Percentiles rank a stretch among this genome's conserved stretches.
Evolutionary conservation across 1,284 basidiomycete genomes (phyloP).

Genomic region (Moesziomyces parantarcticus): DNA sequence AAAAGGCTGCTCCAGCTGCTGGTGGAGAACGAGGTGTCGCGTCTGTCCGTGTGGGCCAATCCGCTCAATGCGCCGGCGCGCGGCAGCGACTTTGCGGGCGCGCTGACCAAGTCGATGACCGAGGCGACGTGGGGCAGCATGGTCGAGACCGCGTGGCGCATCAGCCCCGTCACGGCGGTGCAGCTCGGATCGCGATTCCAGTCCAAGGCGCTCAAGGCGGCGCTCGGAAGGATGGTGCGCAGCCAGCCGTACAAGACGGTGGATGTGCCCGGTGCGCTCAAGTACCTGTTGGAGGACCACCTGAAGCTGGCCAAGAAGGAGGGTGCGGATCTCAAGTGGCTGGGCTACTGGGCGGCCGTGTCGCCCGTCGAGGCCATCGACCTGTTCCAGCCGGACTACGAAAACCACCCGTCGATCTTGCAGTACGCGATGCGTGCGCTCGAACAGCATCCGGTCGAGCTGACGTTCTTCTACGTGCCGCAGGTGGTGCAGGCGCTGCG

Average conservation of each 20-base stretch:
- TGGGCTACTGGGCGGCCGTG: constrained; percentile 87
- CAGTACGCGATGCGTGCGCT: constrained; percentile 97
- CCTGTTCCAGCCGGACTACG: constrained; percentile 61
- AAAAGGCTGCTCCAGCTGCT: constrained; percentile 75
- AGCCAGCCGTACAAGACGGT: constrained; percentile 79
- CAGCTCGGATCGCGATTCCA: constrained; percentile 89
- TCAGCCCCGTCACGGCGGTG: constrained; percentile 84
- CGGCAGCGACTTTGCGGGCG: constrained; percentile 69
- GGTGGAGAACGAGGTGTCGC: constrained; percentile 88
- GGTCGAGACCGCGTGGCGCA: constrained; percentile 82
- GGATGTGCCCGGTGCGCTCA: constrained; percentile 81
- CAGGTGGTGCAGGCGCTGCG: constrained; percentile 96
- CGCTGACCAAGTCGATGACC: constrained; percentile 68
- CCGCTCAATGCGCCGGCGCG: constrained; percentile 78
- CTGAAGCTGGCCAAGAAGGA: constrained; percentile 74
- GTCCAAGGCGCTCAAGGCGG: constrained; percentile 73
- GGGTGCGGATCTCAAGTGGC: constrained; percentile 72
- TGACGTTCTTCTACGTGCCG: constrained; percentile 99
- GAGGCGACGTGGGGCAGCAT: constrained; percentile 78
- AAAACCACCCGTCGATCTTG: constrained; percentile 84
- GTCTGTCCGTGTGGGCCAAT: constrained; percentile 90
- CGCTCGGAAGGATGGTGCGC: constrained; percentile 81
- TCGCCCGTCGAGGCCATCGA: constrained; percentile 76
- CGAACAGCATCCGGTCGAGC: constrained; percentile 90
- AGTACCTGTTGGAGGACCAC: constrained; percentile 84